Conservation (phyloP, 192 early-diverging fungal species). For the Coemansia erecta region DNA sequence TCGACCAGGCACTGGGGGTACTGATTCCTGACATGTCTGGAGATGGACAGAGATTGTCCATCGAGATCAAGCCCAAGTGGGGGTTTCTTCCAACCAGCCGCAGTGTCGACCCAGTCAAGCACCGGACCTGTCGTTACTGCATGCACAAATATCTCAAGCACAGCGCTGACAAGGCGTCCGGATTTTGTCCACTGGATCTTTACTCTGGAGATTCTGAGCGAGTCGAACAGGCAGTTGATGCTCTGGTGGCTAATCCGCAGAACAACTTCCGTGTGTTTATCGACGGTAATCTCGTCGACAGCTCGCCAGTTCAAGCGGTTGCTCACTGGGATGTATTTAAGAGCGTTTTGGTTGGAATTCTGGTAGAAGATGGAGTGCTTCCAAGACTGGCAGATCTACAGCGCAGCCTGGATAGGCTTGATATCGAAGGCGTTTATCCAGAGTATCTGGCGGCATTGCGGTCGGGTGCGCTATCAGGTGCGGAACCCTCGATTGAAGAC, state of each 20-base stretch:
- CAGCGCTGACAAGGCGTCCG: conserved; percentile 22
- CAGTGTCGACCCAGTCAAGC: conserved; percentile 39
- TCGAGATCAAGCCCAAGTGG: conserved; percentile 76
- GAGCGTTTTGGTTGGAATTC: conserved; percentile 37
- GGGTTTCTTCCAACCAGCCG: conserved; percentile 56
- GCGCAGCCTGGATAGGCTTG: conserved; percentile 55
- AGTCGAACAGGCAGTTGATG: conserved; percentile 36
- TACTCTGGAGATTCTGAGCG: conserved; percentile 43
- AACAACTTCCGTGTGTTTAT: conserved; percentile 54
- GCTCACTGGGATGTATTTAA: conserved; percentile 26
- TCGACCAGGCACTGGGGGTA: conserved; percentile 38
- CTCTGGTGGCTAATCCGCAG: conserved; percentile 20
- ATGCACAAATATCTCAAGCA: conserved; percentile 69
- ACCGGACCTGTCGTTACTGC: conserved; percentile 68
- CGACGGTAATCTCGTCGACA: conserved; percentile 18
- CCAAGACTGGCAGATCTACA: conserved; percentile 51
- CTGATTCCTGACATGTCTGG: conserved; percentile 53
- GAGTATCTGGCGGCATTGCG: conserved; percentile 25
- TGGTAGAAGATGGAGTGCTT: conserved; percentile 53
- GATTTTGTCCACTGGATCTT: conserved; percentile 73
- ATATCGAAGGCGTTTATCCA: conserved; percentile 56
- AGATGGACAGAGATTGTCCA: conserved; percentile 29
- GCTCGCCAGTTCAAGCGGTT: not conserved
- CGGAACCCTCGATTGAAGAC: conserved; percentile 21
- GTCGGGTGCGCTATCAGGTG: conserved; percentile 17